Percentiles rank a stretch among this genome's conserved stretches.
Evolutionary conservation across 2,329 filamentous ascomycete species (phyloP).

Genomic region (Aspergillus fischeri): DNA sequence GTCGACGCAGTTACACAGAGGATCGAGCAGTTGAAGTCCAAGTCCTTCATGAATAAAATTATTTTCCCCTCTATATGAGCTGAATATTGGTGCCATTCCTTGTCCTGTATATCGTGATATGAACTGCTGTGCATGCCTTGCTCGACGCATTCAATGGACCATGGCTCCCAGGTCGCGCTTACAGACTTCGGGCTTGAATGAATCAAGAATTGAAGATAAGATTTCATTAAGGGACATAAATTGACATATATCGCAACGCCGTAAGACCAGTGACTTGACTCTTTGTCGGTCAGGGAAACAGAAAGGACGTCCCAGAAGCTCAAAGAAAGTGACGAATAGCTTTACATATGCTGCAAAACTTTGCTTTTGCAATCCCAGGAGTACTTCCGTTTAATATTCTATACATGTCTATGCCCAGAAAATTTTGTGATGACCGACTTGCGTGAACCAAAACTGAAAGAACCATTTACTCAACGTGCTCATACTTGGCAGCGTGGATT

Average conservation of each 20-base stretch:
- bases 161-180: background rate
- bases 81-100: too few species aligned
- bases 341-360: conserved; percentile 8
- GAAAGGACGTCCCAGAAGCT: conserved; percentile 1
- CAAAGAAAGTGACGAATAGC: background rate
- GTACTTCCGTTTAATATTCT: conserved; percentile 17
- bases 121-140: background rate
- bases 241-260: conserved; percentile 8
- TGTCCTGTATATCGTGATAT: too few species aligned
- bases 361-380: conserved; percentile 13
- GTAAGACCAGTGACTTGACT: conserved; percentile 3
- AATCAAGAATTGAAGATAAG: background rate
- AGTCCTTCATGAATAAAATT: background rate
- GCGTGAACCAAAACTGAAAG: conserved; percentile 7
- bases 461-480: conserved; percentile 39
- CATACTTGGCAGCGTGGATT: conserved; percentile 72
- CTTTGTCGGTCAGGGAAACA: background rate
- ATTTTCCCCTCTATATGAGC: too few species aligned
- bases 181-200: background rate
- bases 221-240: conserved; percentile 5
- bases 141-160: background rate
- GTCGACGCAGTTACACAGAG: too few species aligned
- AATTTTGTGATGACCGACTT: conserved; percentile 11
- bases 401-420: conserved; percentile 24
- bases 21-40: too few species aligned